phyloP scores from a whole-genome alignment of 257 asterid species.

The Lithospermum erythrorhizon region DNA sequence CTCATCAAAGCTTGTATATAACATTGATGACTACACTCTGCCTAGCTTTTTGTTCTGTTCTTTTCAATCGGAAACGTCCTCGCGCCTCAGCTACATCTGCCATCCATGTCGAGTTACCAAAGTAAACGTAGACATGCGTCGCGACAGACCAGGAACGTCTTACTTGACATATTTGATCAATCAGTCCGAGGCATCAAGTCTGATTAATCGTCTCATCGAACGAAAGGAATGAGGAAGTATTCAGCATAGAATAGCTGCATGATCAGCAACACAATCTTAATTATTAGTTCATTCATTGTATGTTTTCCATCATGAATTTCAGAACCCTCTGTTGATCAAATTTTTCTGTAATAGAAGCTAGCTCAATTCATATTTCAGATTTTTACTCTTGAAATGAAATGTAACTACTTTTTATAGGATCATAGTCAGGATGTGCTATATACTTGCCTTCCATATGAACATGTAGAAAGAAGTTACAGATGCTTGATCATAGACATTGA shows the following conservation, averaged over 20 bases:
- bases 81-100: no score
- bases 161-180: no score
- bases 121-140: no score
- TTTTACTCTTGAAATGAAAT: background rate
- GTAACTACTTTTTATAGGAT: background rate
- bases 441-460: constrained; percentile 15
- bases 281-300: background rate
- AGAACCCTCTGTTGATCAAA: background rate
- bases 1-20: no score
- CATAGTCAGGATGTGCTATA: background rate
- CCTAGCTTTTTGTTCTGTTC: no score
- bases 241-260: constrained; percentile 14
- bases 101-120: no score
- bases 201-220: constrained; percentile 7
- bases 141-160: no score
- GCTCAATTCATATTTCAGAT: background rate
- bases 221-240: constrained; percentile 13
- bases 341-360: no score
- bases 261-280: background rate
- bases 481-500: constrained; percentile 5
- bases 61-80: no score
- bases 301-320: background rate
- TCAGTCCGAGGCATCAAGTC: background rate
- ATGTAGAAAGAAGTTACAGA: constrained; percentile 14
- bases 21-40: no score